Evolutionary conservation across 106 monocot species (phyloP), one percentile per base, ranked within the genome.

Genomic region (Ottelia alismoides): DNA sequence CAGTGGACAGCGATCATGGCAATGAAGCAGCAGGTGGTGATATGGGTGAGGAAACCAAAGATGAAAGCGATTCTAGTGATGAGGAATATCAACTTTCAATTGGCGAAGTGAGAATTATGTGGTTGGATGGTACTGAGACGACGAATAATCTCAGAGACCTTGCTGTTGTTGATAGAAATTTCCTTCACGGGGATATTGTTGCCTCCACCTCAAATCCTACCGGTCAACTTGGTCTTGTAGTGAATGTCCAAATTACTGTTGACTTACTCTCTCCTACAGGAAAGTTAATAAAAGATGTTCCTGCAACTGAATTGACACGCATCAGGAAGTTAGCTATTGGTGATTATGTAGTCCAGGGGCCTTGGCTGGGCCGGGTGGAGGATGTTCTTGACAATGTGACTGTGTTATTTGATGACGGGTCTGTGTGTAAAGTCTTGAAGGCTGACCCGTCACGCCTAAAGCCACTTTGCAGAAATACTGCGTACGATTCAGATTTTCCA

Each of bases 381-480:
- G 90, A 90, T 68, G 82, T 91, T 52, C 46, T 86, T 32, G 98
- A 99, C 57, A 99, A 99, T 68, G 98, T 99, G 45, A 99, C 82
- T 23, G 80, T 99, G 20, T 35, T 74, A 46, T 86, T 99, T 71
- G 90, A 99, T 68, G 98, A 99, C 75, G 86, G 98, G 21, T 85
- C 98, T 22, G 56, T 86, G 2, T 99, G 98, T 68, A 86, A 90
- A 80, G 98, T 99, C 47, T 47, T 72, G 28, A 89, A 77, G 53
- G 90, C 98, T 17, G 98, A 99, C 51, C 85, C 77, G 14, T 60
- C 71, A 70, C 57, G 69, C n/a, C 74, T 92, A 18, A 79, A 76
- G 56, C 76, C 92, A 11, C 70, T 83, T 69, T 70, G 57, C 5
- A 79, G 65, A 32, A 74, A 80, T 57, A 40, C 74, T 18, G 53